Evolutionary conservation across 345 rosid genomes (phyloP), one percentile per base, ranked within the genome.

Genomic region (Bruguiera parviflora): DNA sequence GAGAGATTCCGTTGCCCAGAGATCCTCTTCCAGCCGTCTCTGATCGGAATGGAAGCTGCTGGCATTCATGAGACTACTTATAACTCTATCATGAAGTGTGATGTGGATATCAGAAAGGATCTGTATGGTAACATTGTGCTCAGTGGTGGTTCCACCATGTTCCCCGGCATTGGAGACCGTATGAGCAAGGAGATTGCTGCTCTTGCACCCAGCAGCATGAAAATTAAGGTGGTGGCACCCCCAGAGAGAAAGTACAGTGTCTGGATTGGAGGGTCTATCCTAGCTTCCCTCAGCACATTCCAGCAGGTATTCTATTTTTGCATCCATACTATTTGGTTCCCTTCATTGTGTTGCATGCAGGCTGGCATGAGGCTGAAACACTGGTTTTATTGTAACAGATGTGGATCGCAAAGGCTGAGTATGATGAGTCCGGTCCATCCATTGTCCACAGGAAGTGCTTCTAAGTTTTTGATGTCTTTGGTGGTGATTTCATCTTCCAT

Each of bases 231-330:
- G 22, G 86, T 82, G 4, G 88, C 88, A 19, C 88, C 88, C 19
- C 88, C 88, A 0, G 88, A 85, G 83, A 82, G 88, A 57, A 85
- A 85, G 58, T 85, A 85, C 74, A 82, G 86, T 80, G 91, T 87
- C 76, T 87, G 91, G 91, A 87, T 87, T 22, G 91, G 91, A 73
- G 91, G 91, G 53, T 84, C 88, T 4, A 87, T 87, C 83, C 87
- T 87, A 62, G 92, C 92, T 58, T 87, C 92, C 28, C 86, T 85
- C 69, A 85, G 89, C 77, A 85, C 89, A 75, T 85, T 85, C 81
- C 89, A 85, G 79, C 89, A 85, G 89, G 89, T 85, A 43, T 22
- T 35, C 1, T 27, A 8, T 56, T 25, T 10, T 74, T 31, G 11
- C 18, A 57, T 31, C 27, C 33, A 5, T 33, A 2, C 20, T 19